Percentiles rank a stretch among this genome's conserved stretches.
Conservation (phyloP, 2,329 filamentous ascomycete genomes). For the Lachnellula subtilissima region DNA sequence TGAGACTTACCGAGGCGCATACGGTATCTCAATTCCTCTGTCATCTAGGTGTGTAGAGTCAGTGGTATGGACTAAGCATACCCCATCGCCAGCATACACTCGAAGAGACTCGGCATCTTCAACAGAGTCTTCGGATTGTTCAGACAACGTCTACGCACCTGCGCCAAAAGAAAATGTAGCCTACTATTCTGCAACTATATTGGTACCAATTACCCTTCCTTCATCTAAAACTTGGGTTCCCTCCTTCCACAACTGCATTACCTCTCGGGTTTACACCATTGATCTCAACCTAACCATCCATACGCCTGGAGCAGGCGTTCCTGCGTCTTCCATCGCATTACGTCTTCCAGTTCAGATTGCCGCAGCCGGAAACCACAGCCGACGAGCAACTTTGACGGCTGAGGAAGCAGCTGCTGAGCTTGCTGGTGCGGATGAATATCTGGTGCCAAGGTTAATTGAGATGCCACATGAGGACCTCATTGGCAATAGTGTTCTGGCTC, state of each 20-base stretch:
- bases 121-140: conserved; percentile 22
- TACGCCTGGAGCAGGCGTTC: conserved; percentile 40
- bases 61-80: conserved; percentile 29
- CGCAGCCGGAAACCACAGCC: conserved; percentile 18
- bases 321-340: conserved; percentile 30
- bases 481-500: conserved; percentile 23
- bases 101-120: conserved; percentile 28
- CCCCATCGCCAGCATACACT: conserved; percentile 15
- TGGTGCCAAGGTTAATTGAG: conserved; percentile 28
- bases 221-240: conserved; percentile 58
- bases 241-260: conserved; percentile 65
- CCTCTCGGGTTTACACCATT: conserved; percentile 59
- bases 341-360: conserved; percentile 30
- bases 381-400: conserved; percentile 8
- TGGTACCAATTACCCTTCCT: conserved; percentile 60
- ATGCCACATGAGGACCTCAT: conserved; percentile 20
- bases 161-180: conserved; percentile 3
- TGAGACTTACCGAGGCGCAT: conserved; percentile 23
- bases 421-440: conserved; percentile 24
- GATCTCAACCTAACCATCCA: conserved; percentile 53
- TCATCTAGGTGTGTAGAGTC: conserved; percentile 29
- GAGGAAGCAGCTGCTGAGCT: conserved; percentile 25
- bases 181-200: conserved; percentile 55
- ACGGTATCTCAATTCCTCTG: conserved; percentile 22
- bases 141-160: conserved; percentile 12